phyloP scores from a whole-genome alignment of 1,284 basidiomycete genomes.

The Cryptococcus sp. region DNA sequence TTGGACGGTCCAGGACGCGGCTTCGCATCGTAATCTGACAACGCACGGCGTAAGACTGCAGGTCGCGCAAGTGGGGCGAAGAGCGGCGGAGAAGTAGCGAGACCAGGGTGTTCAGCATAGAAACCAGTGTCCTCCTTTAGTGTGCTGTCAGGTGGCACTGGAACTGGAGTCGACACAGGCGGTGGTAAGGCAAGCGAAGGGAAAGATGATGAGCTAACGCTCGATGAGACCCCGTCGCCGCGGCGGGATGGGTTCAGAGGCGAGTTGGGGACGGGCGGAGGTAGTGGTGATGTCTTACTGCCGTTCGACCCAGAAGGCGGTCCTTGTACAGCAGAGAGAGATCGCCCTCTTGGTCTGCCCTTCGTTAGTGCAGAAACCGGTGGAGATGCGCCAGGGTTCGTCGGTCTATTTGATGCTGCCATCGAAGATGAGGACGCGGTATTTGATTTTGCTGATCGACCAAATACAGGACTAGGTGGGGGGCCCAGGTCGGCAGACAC shows the following conservation, averaged over 20 bases:
- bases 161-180: conserved; percentile 7
- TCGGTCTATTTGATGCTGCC: neutral
- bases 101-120: neutral
- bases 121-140: too few species aligned
- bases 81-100: conserved; percentile 19
- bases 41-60: conserved; percentile 25
- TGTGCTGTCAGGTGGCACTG: neutral
- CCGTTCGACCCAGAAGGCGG: too few species aligned
- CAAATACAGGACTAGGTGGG: neutral
- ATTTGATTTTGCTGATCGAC: neutral
- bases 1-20: conserved; percentile 12
- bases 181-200: conserved; percentile 26
- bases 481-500: neutral
- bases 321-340: too few species aligned
- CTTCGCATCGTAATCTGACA: conserved; percentile 35
- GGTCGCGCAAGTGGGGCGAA: conserved; percentile 32
- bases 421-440: neutral
- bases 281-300: neutral
- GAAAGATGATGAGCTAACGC: conserved; percentile 5
- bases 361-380: conserved; percentile 3
- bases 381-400: conserved; percentile 1
- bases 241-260: neutral
- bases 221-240: conserved; percentile 3
- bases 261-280: neutral
- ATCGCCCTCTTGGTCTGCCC: conserved; percentile 17